phyloP scores from a whole-genome alignment of 1,284 basidiomycete species.

The Leccinum fuscescens region DNA sequence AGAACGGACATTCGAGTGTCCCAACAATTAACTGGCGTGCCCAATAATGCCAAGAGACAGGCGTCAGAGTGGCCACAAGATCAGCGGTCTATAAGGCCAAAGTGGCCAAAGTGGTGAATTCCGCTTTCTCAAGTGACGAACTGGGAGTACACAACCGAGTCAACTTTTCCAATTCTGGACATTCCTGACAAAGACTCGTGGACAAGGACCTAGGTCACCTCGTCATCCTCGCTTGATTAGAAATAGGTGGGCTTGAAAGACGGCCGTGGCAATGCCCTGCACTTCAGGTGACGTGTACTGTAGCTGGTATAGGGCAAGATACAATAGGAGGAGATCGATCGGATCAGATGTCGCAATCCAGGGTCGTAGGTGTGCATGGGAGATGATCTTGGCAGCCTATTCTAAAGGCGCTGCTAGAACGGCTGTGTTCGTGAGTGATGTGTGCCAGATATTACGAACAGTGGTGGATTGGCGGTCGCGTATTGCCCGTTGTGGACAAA shows the following conservation, averaged over 20 bases:
- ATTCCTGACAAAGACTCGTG: slow-evolving; percentile 2
- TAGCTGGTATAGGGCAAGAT: slow-evolving; percentile 11
- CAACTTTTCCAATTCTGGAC: neutral
- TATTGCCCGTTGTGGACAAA: neutral
- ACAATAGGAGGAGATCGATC: slow-evolving; percentile 20
- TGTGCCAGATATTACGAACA: neutral
- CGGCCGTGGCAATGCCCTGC: slow-evolving; percentile 2
- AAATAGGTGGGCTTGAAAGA: slow-evolving; percentile 1
- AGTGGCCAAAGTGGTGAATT: slow-evolving; percentile 2
- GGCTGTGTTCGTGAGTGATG: neutral
- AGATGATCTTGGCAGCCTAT: neutral
- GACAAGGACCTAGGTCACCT: slow-evolving; percentile 28
- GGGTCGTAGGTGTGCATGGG: neutral
- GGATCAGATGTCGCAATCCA: slow-evolving; percentile 15
- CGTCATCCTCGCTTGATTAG: slow-evolving; percentile 14
- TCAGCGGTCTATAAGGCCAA: slow-evolving; percentile 3
- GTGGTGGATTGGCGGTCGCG: neutral
- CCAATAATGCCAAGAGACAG: slow-evolving; percentile 8
- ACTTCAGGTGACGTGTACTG: slow-evolving; percentile 10
- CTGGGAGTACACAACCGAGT: neutral
- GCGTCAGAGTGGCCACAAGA: slow-evolving; percentile 12
- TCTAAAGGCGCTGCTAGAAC: neutral
- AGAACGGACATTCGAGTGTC: neutral
- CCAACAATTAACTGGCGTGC: neutral
- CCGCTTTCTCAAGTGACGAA: slow-evolving; percentile 1